A percentile compares a stretch with the other conserved stretches of the same genome.
These are phyloP conservation scores for Boletus sp. DNA, from an alignment of 1,284 basidiomycete genomes.

Conservation along the genomic window DNA sequence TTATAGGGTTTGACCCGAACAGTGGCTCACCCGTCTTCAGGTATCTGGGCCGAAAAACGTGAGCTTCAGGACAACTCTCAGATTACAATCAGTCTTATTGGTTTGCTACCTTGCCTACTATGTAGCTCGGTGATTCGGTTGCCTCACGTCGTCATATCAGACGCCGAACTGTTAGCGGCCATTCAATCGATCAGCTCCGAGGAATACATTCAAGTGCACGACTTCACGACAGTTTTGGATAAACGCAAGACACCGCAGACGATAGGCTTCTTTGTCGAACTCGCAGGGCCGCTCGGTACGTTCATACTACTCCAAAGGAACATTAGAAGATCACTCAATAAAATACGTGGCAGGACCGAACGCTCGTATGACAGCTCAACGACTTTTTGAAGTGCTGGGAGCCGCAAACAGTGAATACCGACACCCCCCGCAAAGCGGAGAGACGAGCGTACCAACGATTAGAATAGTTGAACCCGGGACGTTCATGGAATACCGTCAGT, in stretches of 20 bases:
- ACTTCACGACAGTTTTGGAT: slow-evolving; percentile 15
- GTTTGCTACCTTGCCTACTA: too few relatives aligned
- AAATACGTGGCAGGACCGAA: slow-evolving; percentile 4
- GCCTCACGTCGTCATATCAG: slow-evolving; percentile 4
- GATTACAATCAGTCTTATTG: background rate
- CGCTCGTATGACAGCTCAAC: background rate
- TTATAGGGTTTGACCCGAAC: slow-evolving; percentile 17
- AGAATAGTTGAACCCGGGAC: slow-evolving; percentile 10
- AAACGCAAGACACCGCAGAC: slow-evolving; percentile 8
- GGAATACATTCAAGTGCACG: slow-evolving; percentile 7
- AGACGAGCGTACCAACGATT: slow-evolving; percentile 6
- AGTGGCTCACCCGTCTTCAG: slow-evolving; percentile 14
- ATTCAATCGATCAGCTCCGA: slow-evolving; percentile 6
- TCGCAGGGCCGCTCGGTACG: slow-evolving; percentile 3
- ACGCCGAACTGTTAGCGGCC: slow-evolving; percentile 7
- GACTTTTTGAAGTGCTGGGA: slow-evolving; percentile 10
- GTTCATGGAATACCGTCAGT: slow-evolving; percentile 17
- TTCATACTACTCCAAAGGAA: background rate
- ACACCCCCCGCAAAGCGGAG: background rate
- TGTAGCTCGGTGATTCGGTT: slow-evolving; percentile 10
- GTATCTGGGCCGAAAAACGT: slow-evolving; percentile 15
- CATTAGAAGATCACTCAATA: background rate
- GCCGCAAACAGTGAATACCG: slow-evolving; percentile 3
- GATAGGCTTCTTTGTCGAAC: slow-evolving; percentile 17
- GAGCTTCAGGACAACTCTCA: background rate